Conservation (phyloP, 176 grass and related monocot genomes). For the Rhynchospora tenuis region DNA sequence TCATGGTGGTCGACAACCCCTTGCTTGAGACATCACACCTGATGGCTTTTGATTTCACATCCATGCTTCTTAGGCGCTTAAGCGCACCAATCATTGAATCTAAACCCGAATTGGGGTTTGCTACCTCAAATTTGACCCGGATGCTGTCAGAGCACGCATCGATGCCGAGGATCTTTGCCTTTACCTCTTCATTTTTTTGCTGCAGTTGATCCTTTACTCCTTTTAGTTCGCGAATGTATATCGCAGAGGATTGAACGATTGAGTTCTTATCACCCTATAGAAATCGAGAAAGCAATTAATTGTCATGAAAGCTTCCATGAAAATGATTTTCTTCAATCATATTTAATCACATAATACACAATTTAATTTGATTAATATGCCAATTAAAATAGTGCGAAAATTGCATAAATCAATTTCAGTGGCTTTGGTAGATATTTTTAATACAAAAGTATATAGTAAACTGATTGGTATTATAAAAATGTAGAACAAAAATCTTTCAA, state of each 20-base stretch:
- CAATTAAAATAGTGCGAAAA: too few species aligned
- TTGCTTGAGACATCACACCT: slow-evolving; percentile 29
- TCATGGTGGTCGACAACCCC: slow-evolving; percentile 44
- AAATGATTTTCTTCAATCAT: too few species aligned
- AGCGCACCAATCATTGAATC: slow-evolving; percentile 78
- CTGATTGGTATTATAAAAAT: too few species aligned
- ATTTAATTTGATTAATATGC: not conserved
- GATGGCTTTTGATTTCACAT: slow-evolving; percentile 54
- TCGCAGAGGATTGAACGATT: slow-evolving; percentile 60
- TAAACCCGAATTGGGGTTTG: slow-evolving; percentile 44
- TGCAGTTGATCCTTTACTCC: slow-evolving; percentile 40
- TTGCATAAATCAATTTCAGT: too few species aligned
- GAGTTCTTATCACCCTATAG: slow-evolving; percentile 73
- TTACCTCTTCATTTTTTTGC: slow-evolving; percentile 50
- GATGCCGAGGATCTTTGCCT: slow-evolving; percentile 45
- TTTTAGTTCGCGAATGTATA: slow-evolving; percentile 58
- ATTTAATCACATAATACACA: too few species aligned
- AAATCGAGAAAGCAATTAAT: not conserved
- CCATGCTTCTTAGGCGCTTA: slow-evolving; percentile 51
- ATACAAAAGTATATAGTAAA: too few species aligned
- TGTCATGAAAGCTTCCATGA: not conserved
- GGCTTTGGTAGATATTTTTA: too few species aligned
- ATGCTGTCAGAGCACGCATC: slow-evolving; percentile 33
- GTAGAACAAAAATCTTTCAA: too few species aligned
- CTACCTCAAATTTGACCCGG: slow-evolving; percentile 57